phyloP scores from a whole-genome alignment of 768 basidiomycete genomes.

The Russula emetica region DNA sequence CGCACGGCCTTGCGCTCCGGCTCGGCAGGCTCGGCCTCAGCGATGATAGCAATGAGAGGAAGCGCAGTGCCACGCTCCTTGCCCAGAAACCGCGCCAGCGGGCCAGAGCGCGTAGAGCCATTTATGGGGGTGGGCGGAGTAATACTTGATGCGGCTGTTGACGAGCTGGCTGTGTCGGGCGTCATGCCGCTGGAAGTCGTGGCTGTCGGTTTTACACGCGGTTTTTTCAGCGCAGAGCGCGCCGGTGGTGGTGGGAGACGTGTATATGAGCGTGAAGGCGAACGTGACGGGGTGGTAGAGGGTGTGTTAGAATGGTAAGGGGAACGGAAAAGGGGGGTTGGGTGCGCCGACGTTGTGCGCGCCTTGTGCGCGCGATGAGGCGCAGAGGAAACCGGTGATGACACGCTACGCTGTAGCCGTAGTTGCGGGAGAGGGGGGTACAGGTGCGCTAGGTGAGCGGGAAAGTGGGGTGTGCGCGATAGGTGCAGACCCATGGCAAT shows the following conservation, averaged over 20 bases:
- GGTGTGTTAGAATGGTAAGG: background rate
- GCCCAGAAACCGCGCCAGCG: slow-evolving; percentile 31
- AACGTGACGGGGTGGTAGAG: background rate
- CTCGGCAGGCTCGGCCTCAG: background rate
- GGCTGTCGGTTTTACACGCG: slow-evolving; percentile 35
- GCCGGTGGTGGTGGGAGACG: slow-evolving; percentile 51
- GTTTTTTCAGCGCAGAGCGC: slow-evolving; percentile 64
- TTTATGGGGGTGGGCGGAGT: slow-evolving; percentile 31
- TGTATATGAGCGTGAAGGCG: background rate
- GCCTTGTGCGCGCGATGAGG: slow-evolving; percentile 17
- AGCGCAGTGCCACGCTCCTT: slow-evolving; percentile 4
- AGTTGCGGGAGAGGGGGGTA: slow-evolving; percentile 1
- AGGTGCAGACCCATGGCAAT: slow-evolving; percentile 79
- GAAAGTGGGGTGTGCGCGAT: slow-evolving; percentile 70
- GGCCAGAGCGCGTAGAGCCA: slow-evolving; percentile 32
- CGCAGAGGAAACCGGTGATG: slow-evolving; percentile 31
- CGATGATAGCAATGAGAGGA: background rate
- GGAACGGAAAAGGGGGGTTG: background rate
- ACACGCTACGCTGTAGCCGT: slow-evolving; percentile 8
- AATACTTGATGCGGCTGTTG: slow-evolving; percentile 45
- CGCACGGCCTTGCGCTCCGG: slow-evolving; percentile 26
- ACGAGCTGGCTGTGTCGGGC: slow-evolving; percentile 39
- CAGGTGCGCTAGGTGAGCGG: slow-evolving; percentile 35
- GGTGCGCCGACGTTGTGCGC: slow-evolving; percentile 32
- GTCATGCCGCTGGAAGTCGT: slow-evolving; percentile 33